phyloP scores from a whole-genome alignment of 495 filamentous ascomycete genomes.

The Penicillium riverlandense region DNA sequence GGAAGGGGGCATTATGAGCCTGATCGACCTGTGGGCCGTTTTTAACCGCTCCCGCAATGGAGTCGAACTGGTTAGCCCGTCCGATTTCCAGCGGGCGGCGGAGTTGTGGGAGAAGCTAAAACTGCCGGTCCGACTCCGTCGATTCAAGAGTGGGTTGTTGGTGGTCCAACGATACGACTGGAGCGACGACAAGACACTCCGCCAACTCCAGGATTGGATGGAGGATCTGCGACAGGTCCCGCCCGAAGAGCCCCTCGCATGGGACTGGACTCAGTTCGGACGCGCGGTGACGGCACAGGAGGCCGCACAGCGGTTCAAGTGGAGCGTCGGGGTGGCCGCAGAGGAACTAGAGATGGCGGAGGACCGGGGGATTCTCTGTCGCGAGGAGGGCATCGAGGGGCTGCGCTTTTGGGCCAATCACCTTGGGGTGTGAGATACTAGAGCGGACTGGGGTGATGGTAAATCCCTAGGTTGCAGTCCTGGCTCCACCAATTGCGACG shows the following conservation, averaged over 20 bases:
- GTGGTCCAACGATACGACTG: conserved; percentile 86
- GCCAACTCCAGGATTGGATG: conserved; percentile 69
- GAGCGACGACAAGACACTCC: conserved; percentile 85
- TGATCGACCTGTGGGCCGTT: conserved; percentile 94
- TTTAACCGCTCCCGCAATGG: conserved; percentile 95
- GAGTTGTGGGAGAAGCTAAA: conserved; percentile 80
- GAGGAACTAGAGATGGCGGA: conserved; percentile 98
- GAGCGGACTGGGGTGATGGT: background rate
- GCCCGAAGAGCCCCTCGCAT: conserved; percentile 54
- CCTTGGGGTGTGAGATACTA: conserved; percentile 15
- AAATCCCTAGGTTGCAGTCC: background rate
- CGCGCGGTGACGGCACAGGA: conserved; percentile 85
- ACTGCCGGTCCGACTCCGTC: conserved; percentile 77
- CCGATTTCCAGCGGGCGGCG: conserved; percentile 87
- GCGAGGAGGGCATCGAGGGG: conserved; percentile 79
- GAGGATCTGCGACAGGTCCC: conserved; percentile 59
- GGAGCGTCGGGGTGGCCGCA: conserved; percentile 95
- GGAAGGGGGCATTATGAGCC: conserved; percentile 88
- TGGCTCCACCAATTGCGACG: background rate
- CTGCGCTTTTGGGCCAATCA: conserved; percentile 76
- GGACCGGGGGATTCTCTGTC: conserved; percentile 73
- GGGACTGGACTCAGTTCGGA: conserved; percentile 74
- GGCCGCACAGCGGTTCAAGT: conserved; percentile 83
- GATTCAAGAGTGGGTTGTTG: conserved; percentile 85
- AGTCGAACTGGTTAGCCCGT: conserved; percentile 87